These are phyloP conservation scores for Boechera retrofracta DNA, from an alignment of 345 rosid genomes.

Conservation along the genomic window DNA sequence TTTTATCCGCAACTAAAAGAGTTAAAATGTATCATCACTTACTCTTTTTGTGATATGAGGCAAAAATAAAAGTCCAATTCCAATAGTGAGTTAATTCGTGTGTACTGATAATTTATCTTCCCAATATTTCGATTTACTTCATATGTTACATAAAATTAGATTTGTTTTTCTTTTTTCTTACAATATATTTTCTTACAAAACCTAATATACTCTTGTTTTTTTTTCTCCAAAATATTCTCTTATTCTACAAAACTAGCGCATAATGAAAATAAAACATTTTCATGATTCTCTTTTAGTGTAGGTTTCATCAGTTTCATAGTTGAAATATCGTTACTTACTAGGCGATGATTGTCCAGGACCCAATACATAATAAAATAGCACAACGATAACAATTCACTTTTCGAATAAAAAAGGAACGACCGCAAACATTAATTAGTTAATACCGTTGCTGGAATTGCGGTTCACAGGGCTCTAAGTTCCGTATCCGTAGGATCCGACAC, in stretches of 20 bases:
- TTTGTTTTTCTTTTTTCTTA: too few species aligned
- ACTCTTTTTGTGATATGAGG: neutral
- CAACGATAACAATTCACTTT: neutral
- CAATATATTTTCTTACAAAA: too few species aligned
- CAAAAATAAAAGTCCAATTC: neutral
- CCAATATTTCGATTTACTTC: too few species aligned
- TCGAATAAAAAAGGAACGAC: neutral
- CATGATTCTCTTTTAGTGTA: neutral
- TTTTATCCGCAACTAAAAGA: neutral
- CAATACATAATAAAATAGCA: neutral
- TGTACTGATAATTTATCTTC: too few species aligned
- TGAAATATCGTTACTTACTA: slow-evolving; percentile 21
- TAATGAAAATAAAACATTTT: neutral
- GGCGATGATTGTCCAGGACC: slow-evolving; percentile 1
- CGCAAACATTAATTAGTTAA: slow-evolving; percentile 45
- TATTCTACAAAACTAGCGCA: neutral
- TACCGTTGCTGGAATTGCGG: slow-evolving; percentile 48
- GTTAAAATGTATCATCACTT: neutral
- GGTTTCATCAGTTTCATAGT: slow-evolving; percentile 3
- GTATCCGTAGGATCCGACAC: slow-evolving; percentile 40
- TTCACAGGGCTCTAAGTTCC: slow-evolving; percentile 47
- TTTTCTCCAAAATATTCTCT: too few species aligned
- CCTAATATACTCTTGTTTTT: too few species aligned
- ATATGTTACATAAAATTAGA: too few species aligned
- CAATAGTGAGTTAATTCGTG: too few species aligned